Evolutionary conservation across 345 rosid species (phyloP).

Genomic region (Murraya koenigii): DNA sequence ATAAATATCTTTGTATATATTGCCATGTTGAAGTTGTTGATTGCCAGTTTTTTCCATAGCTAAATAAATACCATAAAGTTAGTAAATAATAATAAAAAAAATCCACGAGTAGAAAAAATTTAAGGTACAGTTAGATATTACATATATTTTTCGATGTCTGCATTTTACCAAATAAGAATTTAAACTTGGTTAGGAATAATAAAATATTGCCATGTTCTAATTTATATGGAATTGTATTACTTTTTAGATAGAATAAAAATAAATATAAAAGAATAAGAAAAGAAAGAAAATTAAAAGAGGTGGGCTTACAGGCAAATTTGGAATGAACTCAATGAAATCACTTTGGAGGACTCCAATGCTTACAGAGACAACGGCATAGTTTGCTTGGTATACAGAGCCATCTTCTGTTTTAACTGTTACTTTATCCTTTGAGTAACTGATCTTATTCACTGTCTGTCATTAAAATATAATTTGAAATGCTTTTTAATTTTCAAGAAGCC

Average conservation of each 20-base stretch:
- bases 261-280: too few species aligned
- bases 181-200: too few species aligned
- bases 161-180: too few species aligned
- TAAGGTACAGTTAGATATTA: too few species aligned
- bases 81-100: neutral
- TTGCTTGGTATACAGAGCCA: constrained; percentile 22
- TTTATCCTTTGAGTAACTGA: constrained; percentile 19
- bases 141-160: too few species aligned
- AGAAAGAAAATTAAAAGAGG: too few species aligned
- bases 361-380: constrained; percentile 28
- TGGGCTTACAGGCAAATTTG: constrained; percentile 21
- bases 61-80: neutral
- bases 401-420: constrained; percentile 30
- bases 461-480: too few species aligned
- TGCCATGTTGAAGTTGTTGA: constrained; percentile 28
- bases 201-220: too few species aligned
- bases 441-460: constrained; percentile 19
- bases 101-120: too few species aligned
- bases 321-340: constrained; percentile 29
- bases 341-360: constrained; percentile 35
- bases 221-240: too few species aligned
- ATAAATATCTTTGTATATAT: constrained; percentile 33
- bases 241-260: too few species aligned
- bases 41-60: constrained; percentile 37
- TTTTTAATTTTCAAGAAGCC: too few species aligned